Evolutionary conservation across 768 basidiomycete species (phyloP).

Genomic region (Melanogaster broomeanus): DNA sequence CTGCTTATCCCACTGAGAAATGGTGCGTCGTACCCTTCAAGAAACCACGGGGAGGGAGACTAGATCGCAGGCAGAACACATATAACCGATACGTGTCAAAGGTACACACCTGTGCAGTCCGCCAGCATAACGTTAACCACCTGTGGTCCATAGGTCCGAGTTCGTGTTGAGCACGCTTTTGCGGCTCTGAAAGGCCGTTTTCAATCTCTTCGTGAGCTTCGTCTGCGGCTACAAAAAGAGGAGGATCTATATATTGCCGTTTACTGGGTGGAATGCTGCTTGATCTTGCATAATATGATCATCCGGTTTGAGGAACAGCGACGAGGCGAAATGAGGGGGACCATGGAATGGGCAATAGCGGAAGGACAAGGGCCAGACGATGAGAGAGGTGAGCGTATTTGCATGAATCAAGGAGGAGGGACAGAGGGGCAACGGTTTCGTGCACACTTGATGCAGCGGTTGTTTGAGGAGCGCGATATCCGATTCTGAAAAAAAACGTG

Average conservation of each 20-base stretch:
- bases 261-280: constrained; percentile 8
- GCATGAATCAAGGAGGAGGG: too few relatives aligned
- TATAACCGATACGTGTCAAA: constrained; percentile 10
- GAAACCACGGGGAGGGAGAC: constrained; percentile 1
- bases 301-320: constrained; percentile 6
- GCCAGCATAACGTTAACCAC: neutral
- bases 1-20: constrained; percentile 7
- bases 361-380: too few relatives aligned
- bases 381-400: too few relatives aligned
- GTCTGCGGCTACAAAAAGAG: neutral
- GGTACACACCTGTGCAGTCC: constrained; percentile 1
- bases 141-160: neutral
- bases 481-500: too few relatives aligned
- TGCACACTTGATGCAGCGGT: too few relatives aligned
- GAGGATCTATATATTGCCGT: neutral
- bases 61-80: neutral
- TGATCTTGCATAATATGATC: constrained; percentile 14
- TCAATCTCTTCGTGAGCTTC: constrained; percentile 5
- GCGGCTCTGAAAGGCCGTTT: constrained; percentile 6
- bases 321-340: neutral
- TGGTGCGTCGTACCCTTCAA: too few relatives aligned
- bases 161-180: constrained; percentile 9
- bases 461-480: too few relatives aligned
- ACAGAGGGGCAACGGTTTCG: too few relatives aligned
- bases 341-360: too few relatives aligned